Evolutionary conservation across 2,329 filamentous ascomycete species (phyloP).

Genomic region (Helminthosporium solani): DNA sequence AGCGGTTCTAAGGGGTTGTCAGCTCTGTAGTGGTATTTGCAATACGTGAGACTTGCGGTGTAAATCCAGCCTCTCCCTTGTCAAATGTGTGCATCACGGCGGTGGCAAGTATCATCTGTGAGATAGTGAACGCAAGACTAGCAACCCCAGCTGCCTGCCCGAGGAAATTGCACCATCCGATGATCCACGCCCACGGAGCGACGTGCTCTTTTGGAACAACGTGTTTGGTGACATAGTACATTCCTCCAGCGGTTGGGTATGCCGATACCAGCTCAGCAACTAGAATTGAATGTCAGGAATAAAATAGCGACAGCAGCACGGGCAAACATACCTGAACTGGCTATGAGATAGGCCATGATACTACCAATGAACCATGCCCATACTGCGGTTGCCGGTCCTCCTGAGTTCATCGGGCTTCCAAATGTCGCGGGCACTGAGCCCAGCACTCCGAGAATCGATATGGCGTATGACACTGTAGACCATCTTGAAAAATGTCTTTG

Average conservation of each 20-base stretch:
- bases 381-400: constrained; percentile 63
- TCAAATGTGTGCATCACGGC: constrained; percentile 62
- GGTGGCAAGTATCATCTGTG: constrained; percentile 64
- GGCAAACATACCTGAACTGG: constrained; percentile 53
- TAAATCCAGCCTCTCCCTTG: constrained; percentile 54
- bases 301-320: background rate
- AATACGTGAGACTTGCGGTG: constrained; percentile 50
- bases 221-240: constrained; percentile 69
- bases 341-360: constrained; percentile 64
- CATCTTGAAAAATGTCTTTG: constrained; percentile 65
- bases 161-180: constrained; percentile 67
- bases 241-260: constrained; percentile 66
- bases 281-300: constrained; percentile 18
- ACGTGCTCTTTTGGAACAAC: constrained; percentile 63
- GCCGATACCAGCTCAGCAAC: constrained; percentile 67
- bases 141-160: constrained; percentile 65
- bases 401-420: constrained; percentile 57
- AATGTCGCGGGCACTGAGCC: constrained; percentile 67
- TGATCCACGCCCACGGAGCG: constrained; percentile 64
- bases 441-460: constrained; percentile 64
- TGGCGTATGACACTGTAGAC: constrained; percentile 66
- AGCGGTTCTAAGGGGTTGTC: constrained; percentile 49
- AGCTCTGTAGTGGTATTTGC: background rate
- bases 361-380: constrained; percentile 68
- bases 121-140: constrained; percentile 62